Evolutionary conservation across 495 filamentous ascomycete species (phyloP).

Genomic region (Tuber indicum): DNA sequence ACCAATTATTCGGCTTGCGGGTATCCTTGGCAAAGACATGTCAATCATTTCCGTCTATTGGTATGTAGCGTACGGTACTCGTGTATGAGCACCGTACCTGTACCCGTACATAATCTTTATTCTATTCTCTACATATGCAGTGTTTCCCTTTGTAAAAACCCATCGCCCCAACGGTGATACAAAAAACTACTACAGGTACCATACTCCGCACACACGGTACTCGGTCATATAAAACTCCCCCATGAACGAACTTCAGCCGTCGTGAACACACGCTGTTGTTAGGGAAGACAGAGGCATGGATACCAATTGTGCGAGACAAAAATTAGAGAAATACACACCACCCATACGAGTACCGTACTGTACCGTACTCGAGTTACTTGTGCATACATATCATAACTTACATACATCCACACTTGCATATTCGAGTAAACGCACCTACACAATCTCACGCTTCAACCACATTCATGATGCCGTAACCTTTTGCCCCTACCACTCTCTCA

Average conservation of each 20-base stretch:
- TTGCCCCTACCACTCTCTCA: neutral
- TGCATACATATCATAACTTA: neutral
- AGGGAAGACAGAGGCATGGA: neutral
- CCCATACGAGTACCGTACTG: too few species aligned
- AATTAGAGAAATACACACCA: neutral
- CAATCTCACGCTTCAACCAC: neutral
- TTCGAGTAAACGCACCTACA: neutral
- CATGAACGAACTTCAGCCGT: neutral
- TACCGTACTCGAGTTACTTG: too few species aligned
- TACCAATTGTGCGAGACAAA: neutral
- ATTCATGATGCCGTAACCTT: neutral
- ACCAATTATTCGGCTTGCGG: too few species aligned
- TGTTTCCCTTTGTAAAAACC: neutral
- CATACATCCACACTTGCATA: neutral
- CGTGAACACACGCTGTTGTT: neutral
- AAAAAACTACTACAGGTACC: neutral
- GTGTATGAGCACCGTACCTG: too few species aligned
- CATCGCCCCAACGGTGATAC: neutral
- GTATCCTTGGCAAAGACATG: neutral
- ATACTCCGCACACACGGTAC: neutral
- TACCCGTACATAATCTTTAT: neutral
- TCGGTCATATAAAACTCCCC: neutral
- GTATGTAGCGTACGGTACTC: too few species aligned
- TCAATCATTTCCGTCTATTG: neutral
- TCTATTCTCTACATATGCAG: neutral